Evolutionary conservation across 2,329 filamentous ascomycete species (phyloP), one percentile per base, ranked within the genome.

Genomic region (Chaetomium olivaceum): DNA sequence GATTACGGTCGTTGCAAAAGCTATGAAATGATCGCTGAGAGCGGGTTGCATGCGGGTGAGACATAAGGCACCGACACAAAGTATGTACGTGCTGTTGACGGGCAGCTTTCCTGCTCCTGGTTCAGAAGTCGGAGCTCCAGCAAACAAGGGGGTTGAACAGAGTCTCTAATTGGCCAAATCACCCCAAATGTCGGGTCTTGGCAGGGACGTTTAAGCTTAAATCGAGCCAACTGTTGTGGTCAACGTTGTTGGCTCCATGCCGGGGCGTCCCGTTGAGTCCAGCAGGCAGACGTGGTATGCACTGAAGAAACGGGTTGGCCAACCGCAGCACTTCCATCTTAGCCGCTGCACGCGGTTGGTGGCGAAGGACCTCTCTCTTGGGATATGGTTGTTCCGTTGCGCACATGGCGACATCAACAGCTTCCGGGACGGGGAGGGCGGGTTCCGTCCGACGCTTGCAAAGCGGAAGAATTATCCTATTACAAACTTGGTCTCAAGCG

Each of bases 161-260:
- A 50, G 52, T 27, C 50, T 39, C 29, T 62, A 39, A 62, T 66
- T 68, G 64, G 67, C 39, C 11, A 21, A 27, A n/a, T 12, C 4
- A 14, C 11, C 11, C 55, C 57, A 64, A 66, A 66, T 58, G 55
- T 61, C 62, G 64, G 55, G 54, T 48, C 67, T 68, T 68, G 67
- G 67, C 64, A 62, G 23, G 46, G 55, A 48, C 48, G n/a, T 64
- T 68, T 68, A 68, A 68, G 67, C 67, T 66, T 68, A 68, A 66
- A 64, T 68, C 46, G 46, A 51, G 31, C 46, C 27, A 52, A 33
- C 27, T 33, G 25, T 27, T 14, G 51, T 54, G 23, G 51, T 54
- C 51, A 25, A 54, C 21, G 50, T 52, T 43, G 46, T 54, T 25
- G 7, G 51, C 16, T 19, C 16, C 23, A 27, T 27, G 23, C 31